phyloP scores from a whole-genome alignment of 768 basidiomycete species.

The Phallus indusiatus region DNA sequence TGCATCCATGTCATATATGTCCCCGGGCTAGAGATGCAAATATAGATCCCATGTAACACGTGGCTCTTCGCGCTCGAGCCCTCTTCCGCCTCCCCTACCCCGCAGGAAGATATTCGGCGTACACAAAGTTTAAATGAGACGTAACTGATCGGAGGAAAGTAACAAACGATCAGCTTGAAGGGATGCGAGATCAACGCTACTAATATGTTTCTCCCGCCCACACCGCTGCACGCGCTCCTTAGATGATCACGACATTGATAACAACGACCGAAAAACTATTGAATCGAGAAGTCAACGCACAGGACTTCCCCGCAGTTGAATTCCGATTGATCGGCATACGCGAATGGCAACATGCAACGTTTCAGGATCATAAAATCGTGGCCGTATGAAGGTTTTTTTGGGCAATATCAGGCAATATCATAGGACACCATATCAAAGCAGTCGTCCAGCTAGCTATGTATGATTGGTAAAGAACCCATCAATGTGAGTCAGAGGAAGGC shows the following conservation, averaged over 20 bases:
- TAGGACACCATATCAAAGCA: background rate
- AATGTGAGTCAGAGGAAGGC: background rate
- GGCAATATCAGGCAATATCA: too few species aligned
- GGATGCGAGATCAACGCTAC: too few species aligned
- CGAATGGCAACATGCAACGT: background rate
- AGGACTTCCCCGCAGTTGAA: background rate
- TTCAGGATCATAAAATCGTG: background rate
- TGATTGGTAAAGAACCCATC: background rate
- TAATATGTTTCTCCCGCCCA: too few species aligned
- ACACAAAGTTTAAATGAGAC: background rate
- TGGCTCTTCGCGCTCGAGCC: background rate
- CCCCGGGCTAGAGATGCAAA: too few species aligned
- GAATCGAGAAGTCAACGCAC: background rate
- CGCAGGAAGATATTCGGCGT: constrained; percentile 1
- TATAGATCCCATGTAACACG: background rate
- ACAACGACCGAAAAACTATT: background rate
- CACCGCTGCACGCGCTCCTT: too few species aligned
- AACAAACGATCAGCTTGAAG: background rate
- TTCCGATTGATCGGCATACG: background rate
- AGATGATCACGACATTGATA: background rate
- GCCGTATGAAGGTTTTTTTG: too few species aligned
- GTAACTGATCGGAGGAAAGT: background rate
- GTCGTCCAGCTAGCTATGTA: background rate
- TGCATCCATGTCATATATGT: too few species aligned
- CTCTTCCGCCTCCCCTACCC: constrained; percentile 1